Base-by-base conservation (phyloP, 768 basidiomycete species). In the Agaricus subrufescens region DNA sequence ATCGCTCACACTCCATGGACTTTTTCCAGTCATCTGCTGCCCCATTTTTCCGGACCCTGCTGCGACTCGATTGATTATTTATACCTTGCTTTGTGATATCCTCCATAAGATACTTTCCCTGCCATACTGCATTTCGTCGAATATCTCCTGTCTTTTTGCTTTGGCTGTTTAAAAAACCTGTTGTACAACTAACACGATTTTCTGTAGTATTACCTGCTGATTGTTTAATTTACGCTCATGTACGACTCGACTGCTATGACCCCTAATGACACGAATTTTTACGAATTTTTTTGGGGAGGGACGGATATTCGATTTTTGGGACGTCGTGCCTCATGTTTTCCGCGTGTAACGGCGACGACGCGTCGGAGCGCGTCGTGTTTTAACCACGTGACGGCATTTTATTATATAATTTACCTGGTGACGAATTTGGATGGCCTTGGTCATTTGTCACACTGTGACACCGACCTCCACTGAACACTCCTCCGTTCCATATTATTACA, bases 301-400 rank as follows among this genome's bases (percentile, higher is more conserved):
- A 12, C 26, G 34, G 29, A n/a, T 50, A 31, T 27, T 19, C 30
- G 10, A 23, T 29, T 14, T 37, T 30, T 44, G 25, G 37, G 38
- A 47, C 38, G 39, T 49, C 38, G 43, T 48, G 50, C 52, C 46
- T 56, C 56, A 46, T 48, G 39, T 57, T 49, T 60, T 11, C 43
- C 47, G 42, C 46, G 56, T 50, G 45, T 46, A 56, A 56, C 51
- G 55, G 52, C 40, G 45, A 38, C 52, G 59, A 52, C 59, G 59
- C 58, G 58, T 57, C 57, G 29, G 49, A 59, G 38, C 46, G 53
- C 48, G 39, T 30, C 42, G 48, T 26, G 45, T 37, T 49, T 44
- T 51, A 25, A 37, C 19, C 62, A 56, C 50, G 63, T 59, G 58
- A 50, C 52, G 58, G 26, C 51, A 56, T 46, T 10, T 0, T 56